A percentile compares a stretch with the other conserved stretches of the same genome.
Conservation (phyloP, 345 rosid genomes). For the Balakata baccata region DNA sequence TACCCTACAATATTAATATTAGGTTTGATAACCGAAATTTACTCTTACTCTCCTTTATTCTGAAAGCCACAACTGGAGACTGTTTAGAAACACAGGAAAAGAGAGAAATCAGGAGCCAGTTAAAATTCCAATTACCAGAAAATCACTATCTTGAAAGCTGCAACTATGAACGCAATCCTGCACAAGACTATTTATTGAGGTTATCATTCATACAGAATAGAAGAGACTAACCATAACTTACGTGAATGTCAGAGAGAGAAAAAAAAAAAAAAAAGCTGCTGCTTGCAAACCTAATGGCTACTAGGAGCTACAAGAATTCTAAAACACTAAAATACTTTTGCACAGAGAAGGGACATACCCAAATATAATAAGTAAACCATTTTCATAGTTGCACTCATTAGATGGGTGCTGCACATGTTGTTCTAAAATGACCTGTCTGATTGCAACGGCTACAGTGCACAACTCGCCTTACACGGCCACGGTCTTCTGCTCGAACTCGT, state of each 20-base stretch:
- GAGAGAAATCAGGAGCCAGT: no score
- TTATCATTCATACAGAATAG: conserved; percentile 3
- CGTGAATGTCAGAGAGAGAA: background rate
- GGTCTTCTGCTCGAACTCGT: conserved; percentile 87
- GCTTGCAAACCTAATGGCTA: conserved; percentile 27
- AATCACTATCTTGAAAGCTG: background rate
- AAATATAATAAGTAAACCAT: conserved; percentile 7
- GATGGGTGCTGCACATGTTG: conserved; percentile 96
- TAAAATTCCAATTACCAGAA: no score
- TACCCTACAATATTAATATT: no score
- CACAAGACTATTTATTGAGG: conserved; percentile 14
- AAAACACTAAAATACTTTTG: conserved; percentile 20
- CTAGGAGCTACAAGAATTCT: conserved; percentile 14
- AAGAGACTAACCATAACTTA: background rate
- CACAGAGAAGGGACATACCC: conserved; percentile 28
- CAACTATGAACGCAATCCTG: conserved; percentile 6
- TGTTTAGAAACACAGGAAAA: no score
- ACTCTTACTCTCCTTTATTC: no score
- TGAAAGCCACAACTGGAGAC: no score
- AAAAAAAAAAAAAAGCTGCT: conserved; percentile 14
- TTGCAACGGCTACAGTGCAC: conserved; percentile 99
- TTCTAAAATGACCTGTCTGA: conserved; percentile 97
- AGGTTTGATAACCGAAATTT: no score
- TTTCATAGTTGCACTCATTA: conserved; percentile 26
- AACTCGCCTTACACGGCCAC: conserved; percentile 81